Evolutionary conservation across 495 filamentous ascomycete genomes (phyloP), one percentile per base, ranked within the genome.

Genomic region (Pseudevernia furfuracea): DNA sequence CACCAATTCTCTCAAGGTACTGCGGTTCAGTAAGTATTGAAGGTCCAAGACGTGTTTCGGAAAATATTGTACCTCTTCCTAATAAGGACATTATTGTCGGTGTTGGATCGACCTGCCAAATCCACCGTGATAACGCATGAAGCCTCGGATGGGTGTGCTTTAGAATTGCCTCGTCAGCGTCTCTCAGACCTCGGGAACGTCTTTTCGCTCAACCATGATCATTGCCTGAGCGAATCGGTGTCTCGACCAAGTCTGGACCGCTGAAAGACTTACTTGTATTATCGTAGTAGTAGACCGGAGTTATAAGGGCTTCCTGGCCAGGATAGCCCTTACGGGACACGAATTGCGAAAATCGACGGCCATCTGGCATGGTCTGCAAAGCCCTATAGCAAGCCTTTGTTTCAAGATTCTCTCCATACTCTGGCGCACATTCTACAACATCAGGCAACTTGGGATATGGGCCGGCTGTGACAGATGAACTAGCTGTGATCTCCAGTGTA

Each of bases 51-150:
- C 21, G 5, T 55, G 52, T 30, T 34, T 32, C 49, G 52, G 10
- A 34, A 34, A 2, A 55, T 30, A 19, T 28, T 55, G 17, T 21
- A 55, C 52, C 52, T 34, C 52, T 55, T 55, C 8, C 52, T 55
- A n/a, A 55, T 55, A n/a, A 8, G 3, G 17, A 55, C 52, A 11
- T 21, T 34, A 12, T 32, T 34, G 28, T 55, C 52, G 28, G 52
- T 55, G 30, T 1, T 55, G 52, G 52, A 55, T 34, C 52, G 52
- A 55, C 52, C 52, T 55, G 52, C 52, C 30, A 55, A n/a, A 17
- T 55, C 28, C n/a, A 34, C 52, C 5, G 30, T 55, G 6, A 34
- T 55, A 8, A 34, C 52, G 28, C 52, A 55, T 34, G 52, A 55
- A 34, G 52, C 28, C 30, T 34, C 52, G 17, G 15, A 32, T 32